Conservation (phyloP, 768 basidiomycete species). For the Sarcomyxa edulis region DNA sequence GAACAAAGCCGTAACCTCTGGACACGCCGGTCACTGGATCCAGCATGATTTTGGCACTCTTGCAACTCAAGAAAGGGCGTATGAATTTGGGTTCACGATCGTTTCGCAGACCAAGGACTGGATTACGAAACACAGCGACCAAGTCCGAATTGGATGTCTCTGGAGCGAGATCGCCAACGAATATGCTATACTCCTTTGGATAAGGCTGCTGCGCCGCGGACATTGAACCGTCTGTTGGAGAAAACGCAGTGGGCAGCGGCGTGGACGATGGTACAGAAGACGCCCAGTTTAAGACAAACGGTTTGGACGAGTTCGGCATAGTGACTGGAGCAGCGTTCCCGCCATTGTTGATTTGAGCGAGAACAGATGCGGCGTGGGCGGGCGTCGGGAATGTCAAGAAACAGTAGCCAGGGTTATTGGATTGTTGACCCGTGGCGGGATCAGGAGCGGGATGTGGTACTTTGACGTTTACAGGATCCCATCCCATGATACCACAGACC, state of each 20-base stretch:
- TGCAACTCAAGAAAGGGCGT: constrained; percentile 84
- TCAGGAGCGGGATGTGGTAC: constrained; percentile 63
- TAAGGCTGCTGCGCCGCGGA: constrained; percentile 47
- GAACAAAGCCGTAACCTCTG: constrained; percentile 89
- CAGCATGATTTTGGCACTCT: constrained; percentile 94
- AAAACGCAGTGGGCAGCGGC: constrained; percentile 25
- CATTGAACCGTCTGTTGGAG: constrained; percentile 16
- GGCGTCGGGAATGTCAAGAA: constrained; percentile 81
- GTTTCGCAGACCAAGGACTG: constrained; percentile 77
- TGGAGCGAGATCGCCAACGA: constrained; percentile 90
- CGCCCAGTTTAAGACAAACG: constrained; percentile 83
- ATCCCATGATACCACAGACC: constrained; percentile 81
- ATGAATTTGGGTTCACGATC: constrained; percentile 89
- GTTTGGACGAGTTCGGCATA: constrained; percentile 85
- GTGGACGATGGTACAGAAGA: constrained; percentile 29
- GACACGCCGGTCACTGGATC: constrained; percentile 88
- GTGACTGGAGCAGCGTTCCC: constrained; percentile 38
- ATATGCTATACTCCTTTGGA: constrained; percentile 88
- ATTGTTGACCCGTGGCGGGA: constrained; percentile 51
- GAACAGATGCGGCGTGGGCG: constrained; percentile 62
- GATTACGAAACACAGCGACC: constrained; percentile 90
- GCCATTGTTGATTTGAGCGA: constrained; percentile 56
- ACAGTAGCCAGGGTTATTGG: constrained; percentile 85
- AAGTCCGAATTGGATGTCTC: constrained; percentile 94
- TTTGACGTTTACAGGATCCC: constrained; percentile 74